Conservation (phyloP, 306 rosid genomes). For the Prunus padus region DNA sequence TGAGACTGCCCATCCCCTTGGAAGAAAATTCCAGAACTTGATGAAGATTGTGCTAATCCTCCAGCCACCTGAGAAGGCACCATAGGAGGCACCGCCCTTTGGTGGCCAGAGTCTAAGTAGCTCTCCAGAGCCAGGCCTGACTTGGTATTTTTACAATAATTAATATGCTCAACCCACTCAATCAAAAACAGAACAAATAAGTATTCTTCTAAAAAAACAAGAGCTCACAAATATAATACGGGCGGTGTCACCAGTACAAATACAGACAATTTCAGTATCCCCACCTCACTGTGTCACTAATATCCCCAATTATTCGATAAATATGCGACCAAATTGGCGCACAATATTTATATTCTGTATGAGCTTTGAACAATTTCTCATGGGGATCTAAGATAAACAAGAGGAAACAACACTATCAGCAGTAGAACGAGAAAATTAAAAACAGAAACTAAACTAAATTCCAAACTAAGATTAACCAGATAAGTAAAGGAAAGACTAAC, state of each 20-base stretch:
- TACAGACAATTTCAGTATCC: slow-evolving; percentile 5
- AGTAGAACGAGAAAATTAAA: slow-evolving; percentile 19
- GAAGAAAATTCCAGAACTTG: slow-evolving; percentile 95
- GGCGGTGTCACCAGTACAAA: slow-evolving; percentile 16
- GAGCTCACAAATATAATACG: slow-evolving; percentile 15
- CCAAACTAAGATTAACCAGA: slow-evolving; percentile 3
- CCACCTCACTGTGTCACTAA: slow-evolving; percentile 26
- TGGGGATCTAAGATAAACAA: slow-evolving; percentile 41
- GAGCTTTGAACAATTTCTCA: slow-evolving; percentile 30
- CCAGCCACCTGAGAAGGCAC: slow-evolving; percentile 91
- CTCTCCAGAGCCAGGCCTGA: slow-evolving; percentile 77
- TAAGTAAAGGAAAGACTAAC: slow-evolving; percentile 1
- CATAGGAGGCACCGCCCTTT: slow-evolving; percentile 76
- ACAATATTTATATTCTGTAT: slow-evolving; percentile 26
- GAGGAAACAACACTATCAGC: slow-evolving; percentile 31
- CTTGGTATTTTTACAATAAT: slow-evolving; percentile 20
- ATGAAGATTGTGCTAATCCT: slow-evolving; percentile 87
- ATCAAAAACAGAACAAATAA: slow-evolving; percentile 26
- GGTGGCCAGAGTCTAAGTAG: slow-evolving; percentile 72
- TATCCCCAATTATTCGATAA: slow-evolving; percentile 25
- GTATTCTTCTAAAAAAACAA: slow-evolving; percentile 21
- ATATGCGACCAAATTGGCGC: slow-evolving; percentile 25
- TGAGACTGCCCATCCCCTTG: slow-evolving; percentile 94
- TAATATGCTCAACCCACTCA: slow-evolving; percentile 35
- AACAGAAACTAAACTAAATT: slow-evolving; percentile 11